phyloP scores from a whole-genome alignment of 148 eudicot genomes.

The Cornus kousa region DNA sequence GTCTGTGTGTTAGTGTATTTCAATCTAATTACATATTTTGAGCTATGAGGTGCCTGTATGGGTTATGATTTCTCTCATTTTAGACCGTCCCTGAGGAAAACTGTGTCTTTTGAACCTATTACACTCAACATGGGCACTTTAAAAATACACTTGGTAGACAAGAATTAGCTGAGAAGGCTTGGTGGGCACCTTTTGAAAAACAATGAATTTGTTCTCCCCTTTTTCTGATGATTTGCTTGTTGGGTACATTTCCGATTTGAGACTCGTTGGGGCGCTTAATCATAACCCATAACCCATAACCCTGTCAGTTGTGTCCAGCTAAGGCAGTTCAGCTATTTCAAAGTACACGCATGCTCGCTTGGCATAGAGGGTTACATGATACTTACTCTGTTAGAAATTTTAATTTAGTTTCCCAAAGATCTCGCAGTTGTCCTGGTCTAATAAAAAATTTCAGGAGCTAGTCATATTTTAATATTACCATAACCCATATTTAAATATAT shows the following conservation, averaged over 20 bases:
- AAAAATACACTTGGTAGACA: background rate
- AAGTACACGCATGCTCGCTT: background rate
- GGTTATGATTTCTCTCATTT: too few relatives aligned
- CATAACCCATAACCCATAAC: background rate
- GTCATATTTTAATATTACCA: too few relatives aligned
- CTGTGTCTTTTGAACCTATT: background rate
- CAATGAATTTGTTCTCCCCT: background rate
- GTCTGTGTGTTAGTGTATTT: too few relatives aligned
- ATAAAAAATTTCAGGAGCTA: background rate
- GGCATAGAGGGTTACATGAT: background rate
- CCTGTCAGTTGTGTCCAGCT: background rate
- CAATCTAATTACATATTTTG: too few relatives aligned
- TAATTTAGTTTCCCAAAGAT: background rate
- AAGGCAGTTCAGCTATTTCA: background rate
- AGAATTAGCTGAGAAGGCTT: background rate
- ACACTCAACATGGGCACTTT: background rate
- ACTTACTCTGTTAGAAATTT: background rate
- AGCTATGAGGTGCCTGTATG: too few relatives aligned
- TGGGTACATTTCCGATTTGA: background rate
- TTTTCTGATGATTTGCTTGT: background rate
- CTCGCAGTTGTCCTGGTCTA: background rate
- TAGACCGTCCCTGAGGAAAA: too few relatives aligned
- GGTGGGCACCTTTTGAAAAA: background rate
- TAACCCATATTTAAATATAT: too few relatives aligned
- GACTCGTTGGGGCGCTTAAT: background rate